A percentile compares a stretch with the other conserved stretches of the same genome.
phyloP scores from a whole-genome alignment of 192 early-diverging fungal species.

The Pecoramyces ruminantium region DNA sequence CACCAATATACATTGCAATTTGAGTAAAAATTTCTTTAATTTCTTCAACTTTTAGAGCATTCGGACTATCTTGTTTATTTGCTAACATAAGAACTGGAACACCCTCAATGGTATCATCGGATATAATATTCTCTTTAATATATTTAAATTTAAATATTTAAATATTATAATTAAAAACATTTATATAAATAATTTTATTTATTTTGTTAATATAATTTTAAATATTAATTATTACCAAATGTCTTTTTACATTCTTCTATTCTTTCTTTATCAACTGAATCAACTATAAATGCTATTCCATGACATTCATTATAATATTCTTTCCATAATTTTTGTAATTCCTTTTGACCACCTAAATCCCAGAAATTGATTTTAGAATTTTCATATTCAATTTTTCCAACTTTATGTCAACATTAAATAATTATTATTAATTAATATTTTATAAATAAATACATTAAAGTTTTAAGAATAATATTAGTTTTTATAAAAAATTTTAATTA shows the following conservation, averaged over 20 bases:
- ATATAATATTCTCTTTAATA: slow-evolving; percentile 53
- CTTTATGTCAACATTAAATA: too few species aligned
- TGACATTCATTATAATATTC: slow-evolving; percentile 88
- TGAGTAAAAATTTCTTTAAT: slow-evolving; percentile 85
- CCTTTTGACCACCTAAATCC: slow-evolving; percentile 85
- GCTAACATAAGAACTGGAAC: slow-evolving; percentile 85
- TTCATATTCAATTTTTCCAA: slow-evolving; percentile 58
- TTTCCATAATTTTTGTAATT: slow-evolving; percentile 79
- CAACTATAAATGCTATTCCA: slow-evolving; percentile 84
- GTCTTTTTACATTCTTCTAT: slow-evolving; percentile 60
- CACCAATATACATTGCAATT: slow-evolving; percentile 66
- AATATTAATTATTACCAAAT: slow-evolving; percentile 34
- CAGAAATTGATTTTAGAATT: slow-evolving; percentile 69
- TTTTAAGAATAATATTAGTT: too few species aligned
- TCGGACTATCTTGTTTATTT: slow-evolving; percentile 79
- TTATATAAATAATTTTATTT: too few species aligned
- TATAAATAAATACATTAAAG: too few species aligned
- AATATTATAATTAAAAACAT: too few species aligned
- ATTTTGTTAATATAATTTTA: too few species aligned
- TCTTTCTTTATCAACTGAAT: slow-evolving; percentile 61
- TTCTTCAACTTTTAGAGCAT: slow-evolving; percentile 50
- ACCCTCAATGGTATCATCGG: slow-evolving; percentile 53
- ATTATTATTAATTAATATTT: too few species aligned
- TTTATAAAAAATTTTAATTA: too few species aligned
- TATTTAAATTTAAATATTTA: slow-evolving; percentile 4